Evolutionary conservation across 352 stramenopile species (phyloP), one percentile per base, ranked within the genome.

Genomic region (Lagenidium giganteum): DNA sequence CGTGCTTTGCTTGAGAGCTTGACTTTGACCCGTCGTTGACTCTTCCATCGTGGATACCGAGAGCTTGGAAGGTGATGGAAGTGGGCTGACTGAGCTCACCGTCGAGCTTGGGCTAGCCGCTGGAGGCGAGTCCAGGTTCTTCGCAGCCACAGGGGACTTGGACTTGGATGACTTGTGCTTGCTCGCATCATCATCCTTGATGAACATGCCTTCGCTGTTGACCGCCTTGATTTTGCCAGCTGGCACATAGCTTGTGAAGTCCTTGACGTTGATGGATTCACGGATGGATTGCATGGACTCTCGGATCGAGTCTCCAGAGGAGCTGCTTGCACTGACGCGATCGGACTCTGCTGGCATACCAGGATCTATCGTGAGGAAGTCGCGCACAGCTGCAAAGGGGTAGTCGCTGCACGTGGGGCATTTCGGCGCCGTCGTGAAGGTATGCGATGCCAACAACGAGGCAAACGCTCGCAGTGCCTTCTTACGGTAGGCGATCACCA

Each of bases 401-500:
- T 79, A 66, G 23, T 69, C 76, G 36, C 67, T 83, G 54, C 81
- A 93, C 20, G 76, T 88, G 5, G 81, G 81, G 39, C 81, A 93
- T 52, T 88, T 89, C 17, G 81, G 75, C 27, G 78, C 73, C 0
- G 67, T 73, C 7, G 78, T 88, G 49, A 93, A 93, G 17, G 76
- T 89, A 60, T 93, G 76, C 32, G 78, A 91, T 16, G 76, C 76
- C 0, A 90, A 60, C 46, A 93, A 47, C 11, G 73, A 61, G 16
- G 87, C 42, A 54, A 93, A 93, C 36, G 61, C 69, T 9, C 70
- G 66, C 35, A 93, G 59, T 31, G 78, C 75, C 41, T 79, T 75
- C 48, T 90, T 87, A 21, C 81, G 76, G 54, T 91, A 89, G 43
- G 86, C 87, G 43, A 93, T 68, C 14, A 93, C 81, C 6, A 78